Evolutionary conservation across 768 basidiomycete species (phyloP), one percentile per base, ranked within the genome.

Genomic region (Phanerodontia chrysosporium): DNA sequence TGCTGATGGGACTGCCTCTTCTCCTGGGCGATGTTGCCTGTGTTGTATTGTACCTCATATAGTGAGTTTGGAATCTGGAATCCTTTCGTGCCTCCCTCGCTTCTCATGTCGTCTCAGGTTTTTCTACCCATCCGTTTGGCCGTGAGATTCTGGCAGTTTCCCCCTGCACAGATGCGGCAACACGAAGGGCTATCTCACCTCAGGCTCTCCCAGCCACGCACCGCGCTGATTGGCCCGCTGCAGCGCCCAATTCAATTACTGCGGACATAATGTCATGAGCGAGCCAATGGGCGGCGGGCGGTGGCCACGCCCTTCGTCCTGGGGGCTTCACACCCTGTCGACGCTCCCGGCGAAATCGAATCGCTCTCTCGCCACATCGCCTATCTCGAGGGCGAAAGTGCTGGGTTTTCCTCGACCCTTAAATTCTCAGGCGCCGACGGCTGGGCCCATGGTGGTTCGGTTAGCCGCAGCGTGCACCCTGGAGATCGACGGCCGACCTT

Each of bases 11-110:
- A 42, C 35, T 53, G 21, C 27, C 25, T 12, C 39, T 42, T 42
- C 52, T 53, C 25, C 52, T 53, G 21, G 52, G 21, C 39, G 22
- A 22, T 39, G 16, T 53, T 42, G 30, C 35, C 35, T 28, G 32
- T 22, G 1, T 21, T 42, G 52, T 53, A 53, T 36, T 39, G 52
- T 53, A 53, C 39, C 24, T 24, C 30, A 53, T n/a, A n/a, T 42
- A 35, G 52, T 53, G 52, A 53, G 52, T 53, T 42, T 42, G 28
- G 24, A 53, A 53, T 27, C 52, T 39, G 28, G 52, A 53, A 53
- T 8, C 52, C 13, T 39, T 25, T n/a, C 18, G 52, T n/a, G 21
- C 10, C 16, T 22, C 36, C 28, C 25, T 42, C 36, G 2, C 25
- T 53, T 53, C 52, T 53, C 52, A 53, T 53, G 52, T 13, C 14